Conservation (phyloP, 1,284 basidiomycete species). For the Cutaneotrichosporon cavernicola region DNA sequence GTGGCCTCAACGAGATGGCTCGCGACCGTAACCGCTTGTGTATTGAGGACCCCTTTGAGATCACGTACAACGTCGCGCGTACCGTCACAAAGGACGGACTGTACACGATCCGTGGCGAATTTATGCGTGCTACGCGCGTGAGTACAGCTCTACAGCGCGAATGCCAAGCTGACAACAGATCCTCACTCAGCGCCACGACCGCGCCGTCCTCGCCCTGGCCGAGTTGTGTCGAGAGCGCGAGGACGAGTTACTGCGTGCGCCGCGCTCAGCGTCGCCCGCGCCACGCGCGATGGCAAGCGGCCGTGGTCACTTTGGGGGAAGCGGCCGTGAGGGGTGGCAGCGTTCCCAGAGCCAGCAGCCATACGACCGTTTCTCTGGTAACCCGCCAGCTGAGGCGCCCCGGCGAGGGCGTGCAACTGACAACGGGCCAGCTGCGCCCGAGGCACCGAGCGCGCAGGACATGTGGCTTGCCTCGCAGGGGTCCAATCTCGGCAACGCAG, state of each 20-base stretch:
- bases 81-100: slow-evolving; percentile 96
- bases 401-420: slow-evolving; percentile 1
- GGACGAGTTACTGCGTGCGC: slow-evolving; percentile 52
- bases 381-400: slow-evolving; percentile 2
- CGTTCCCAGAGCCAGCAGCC: slow-evolving; percentile 46
- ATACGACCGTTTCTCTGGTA: slow-evolving; percentile 36
- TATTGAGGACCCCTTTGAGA: slow-evolving; percentile 97
- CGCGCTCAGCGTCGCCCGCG: slow-evolving; percentile 53
- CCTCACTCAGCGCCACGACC: slow-evolving; percentile 71
- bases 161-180: slow-evolving; percentile 54
- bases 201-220: slow-evolving; percentile 73
- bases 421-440: slow-evolving; percentile 1
- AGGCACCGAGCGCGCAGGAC: slow-evolving; percentile 38
- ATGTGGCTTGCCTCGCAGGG: slow-evolving; percentile 50
- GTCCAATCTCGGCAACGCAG: slow-evolving; percentile 41
- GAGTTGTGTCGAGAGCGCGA: slow-evolving; percentile 67
- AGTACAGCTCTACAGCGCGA: slow-evolving; percentile 14
- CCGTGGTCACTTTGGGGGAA: slow-evolving; percentile 35
- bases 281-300: slow-evolving; percentile 42
- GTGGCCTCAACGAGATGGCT: slow-evolving; percentile 63
- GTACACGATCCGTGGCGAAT: slow-evolving; percentile 95
- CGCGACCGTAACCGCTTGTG: slow-evolving; percentile 88
- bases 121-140: slow-evolving; percentile 85
- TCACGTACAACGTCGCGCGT: slow-evolving; percentile 89
- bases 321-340: slow-evolving; percentile 28